phyloP scores from a whole-genome alignment of 306 rosid species.

The Arachis stenosperma region DNA sequence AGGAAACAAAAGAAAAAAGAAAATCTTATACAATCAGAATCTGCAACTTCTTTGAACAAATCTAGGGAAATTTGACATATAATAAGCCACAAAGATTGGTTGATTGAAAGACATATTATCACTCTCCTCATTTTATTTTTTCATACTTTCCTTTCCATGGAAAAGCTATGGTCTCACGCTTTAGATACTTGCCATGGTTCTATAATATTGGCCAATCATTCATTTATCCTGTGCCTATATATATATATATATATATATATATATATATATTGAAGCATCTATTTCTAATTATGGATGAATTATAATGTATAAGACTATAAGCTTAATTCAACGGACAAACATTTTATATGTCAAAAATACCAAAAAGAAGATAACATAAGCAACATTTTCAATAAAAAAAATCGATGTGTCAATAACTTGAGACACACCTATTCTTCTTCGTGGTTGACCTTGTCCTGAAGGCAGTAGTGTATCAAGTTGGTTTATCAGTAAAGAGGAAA shows the following conservation, averaged over 20 bases:
- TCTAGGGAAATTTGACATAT: constrained; percentile 35
- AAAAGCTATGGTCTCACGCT: constrained; percentile 31
- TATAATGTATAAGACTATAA: constrained; percentile 13
- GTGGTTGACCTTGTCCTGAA: constrained; percentile 75
- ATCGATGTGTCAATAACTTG: constrained; percentile 15
- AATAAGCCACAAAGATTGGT: constrained; percentile 28
- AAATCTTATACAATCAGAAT: constrained; percentile 39
- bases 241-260: neutral
- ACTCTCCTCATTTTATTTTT: constrained; percentile 16
- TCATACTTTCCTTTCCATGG: constrained; percentile 31
- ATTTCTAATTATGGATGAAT: constrained; percentile 4
- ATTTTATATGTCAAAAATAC: no score
- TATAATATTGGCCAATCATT: constrained; percentile 28
- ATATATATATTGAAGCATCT: neutral
- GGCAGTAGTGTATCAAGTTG: constrained; percentile 85
- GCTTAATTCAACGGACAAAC: no score
- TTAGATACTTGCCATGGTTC: constrained; percentile 35
- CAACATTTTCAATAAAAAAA: constrained; percentile 27
- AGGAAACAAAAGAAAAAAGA: neutral
- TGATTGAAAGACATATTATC: constrained; percentile 20
- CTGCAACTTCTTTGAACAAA: constrained; percentile 32
- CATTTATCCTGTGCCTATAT: neutral
- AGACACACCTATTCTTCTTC: constrained; percentile 83
- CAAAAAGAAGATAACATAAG: neutral
- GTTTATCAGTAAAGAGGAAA: constrained; percentile 55